Evolutionary conservation across 1,139 yeast genomes (phyloP).

Genomic region (Yamadazyma oceani): DNA sequence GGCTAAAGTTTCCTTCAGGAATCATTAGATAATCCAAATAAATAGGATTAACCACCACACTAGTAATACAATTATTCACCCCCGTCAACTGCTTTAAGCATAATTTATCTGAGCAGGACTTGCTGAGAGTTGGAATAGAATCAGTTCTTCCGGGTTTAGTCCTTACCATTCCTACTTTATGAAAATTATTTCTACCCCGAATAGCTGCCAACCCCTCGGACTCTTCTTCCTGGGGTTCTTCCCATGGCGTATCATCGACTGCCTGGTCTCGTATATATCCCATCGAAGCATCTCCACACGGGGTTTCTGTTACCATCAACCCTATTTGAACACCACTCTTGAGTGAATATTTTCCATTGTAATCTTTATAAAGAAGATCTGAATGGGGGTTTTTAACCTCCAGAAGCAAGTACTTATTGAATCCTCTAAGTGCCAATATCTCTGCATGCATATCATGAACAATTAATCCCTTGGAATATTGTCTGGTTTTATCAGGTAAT

Average conservation of each 20-base stretch:
- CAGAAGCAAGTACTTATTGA: slow-evolving; percentile 49
- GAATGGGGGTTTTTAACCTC: slow-evolving; percentile 20
- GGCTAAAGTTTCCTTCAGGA: slow-evolving; percentile 33
- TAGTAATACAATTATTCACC: slow-evolving; percentile 50
- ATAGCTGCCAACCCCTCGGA: too few species aligned
- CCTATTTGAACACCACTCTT: slow-evolving; percentile 44
- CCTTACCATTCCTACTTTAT: slow-evolving; percentile 62
- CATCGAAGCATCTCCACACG: slow-evolving; percentile 93
- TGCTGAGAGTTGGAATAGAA: slow-evolving; percentile 66
- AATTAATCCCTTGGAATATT: slow-evolving; percentile 53
- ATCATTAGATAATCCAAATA: slow-evolving; percentile 57
- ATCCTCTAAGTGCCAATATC: slow-evolving; percentile 64
- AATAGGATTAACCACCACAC: slow-evolving; percentile 39
- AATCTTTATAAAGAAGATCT: slow-evolving; percentile 10
- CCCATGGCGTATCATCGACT: slow-evolving; percentile 19
- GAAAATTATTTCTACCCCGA: slow-evolving; percentile 70
- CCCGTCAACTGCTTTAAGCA: slow-evolving; percentile 66
- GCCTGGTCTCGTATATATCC: slow-evolving; percentile 16
- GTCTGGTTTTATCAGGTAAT: slow-evolving; percentile 50
- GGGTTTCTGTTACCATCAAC: slow-evolving; percentile 74
- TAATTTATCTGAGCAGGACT: slow-evolving; percentile 87
- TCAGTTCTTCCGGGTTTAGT: slow-evolving; percentile 92
- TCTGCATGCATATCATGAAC: slow-evolving; percentile 94
- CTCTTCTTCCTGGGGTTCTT: too few species aligned
- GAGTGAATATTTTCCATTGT: slow-evolving; percentile 23